Base-by-base conservation (phyloP, 164 flowering plant species). In the Stephania yunnanensis region DNA sequence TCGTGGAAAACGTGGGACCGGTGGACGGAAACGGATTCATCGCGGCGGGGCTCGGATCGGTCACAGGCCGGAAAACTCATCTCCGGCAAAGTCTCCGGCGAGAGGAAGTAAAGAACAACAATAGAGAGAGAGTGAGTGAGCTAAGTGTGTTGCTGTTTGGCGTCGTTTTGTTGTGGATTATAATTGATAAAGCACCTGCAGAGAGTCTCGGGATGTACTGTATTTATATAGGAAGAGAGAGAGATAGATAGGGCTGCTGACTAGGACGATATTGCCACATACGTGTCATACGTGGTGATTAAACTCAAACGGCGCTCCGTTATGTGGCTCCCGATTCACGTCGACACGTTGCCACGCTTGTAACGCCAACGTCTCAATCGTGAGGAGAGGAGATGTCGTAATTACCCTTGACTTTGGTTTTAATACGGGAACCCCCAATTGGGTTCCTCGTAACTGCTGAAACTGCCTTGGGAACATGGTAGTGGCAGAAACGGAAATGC, bases 1-100 rank as follows among this genome's bases (percentile, higher is more conserved):
- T 87, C 92, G 81, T 81, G 93, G 77, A 87, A 85, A 19, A 87
- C 88, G 79, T 89, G 92, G 67, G 85, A 78, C 58, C 82, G 86
- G 73, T 84, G 88, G 76, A 85, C 81, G 70, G 88, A 80, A 48
- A 85, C 58, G 17, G 75, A 80, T 68, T 74, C 77, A 78, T 79
- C 84, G 71, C 76, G 75, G 29, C 65, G 73, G n/a, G 78, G 70
- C 5, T 25, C 13, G 10, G 71, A 71, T 3, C 72, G 61, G 13
- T 58, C 63, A 7, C n/a, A 64, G 11, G 82, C 87, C 87, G 86
- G 88, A 83, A 81, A 74, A 55, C 74, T 81, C 89, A 87, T 86
- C 76, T 72, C 88, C 86, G 89, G 87, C 79, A 69, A 78, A 52
- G 31, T 29, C 65, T 31, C 63, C 64, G 46, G 10, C 61, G 5